Evolutionary conservation across 208 protist genomes (phyloP).

Genomic region (Trypanosoma platydactyli): DNA sequence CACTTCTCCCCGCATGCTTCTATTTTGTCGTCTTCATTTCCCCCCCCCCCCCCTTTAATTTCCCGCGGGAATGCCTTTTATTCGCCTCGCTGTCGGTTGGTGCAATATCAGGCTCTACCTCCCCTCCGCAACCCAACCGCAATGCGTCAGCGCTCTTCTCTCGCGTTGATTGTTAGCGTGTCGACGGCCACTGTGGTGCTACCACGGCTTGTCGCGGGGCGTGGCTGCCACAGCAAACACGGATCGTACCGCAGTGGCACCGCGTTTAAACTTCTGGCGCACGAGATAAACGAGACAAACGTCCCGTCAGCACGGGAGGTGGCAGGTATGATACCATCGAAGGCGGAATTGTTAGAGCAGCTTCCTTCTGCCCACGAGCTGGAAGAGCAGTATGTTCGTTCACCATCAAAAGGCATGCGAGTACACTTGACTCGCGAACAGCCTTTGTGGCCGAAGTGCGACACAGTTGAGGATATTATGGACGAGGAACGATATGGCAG

Average conservation of each 20-base stretch:
- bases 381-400: slow-evolving; percentile 45
- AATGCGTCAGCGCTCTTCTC: too few species aligned
- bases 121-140: too few species aligned
- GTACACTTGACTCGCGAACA: background rate
- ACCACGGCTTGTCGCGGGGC: too few species aligned
- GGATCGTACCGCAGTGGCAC: slow-evolving; percentile 36
- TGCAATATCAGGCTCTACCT: too few species aligned
- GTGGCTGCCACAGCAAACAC: too few species aligned
- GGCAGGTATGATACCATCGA: slow-evolving; percentile 45
- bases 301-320: slow-evolving; percentile 62
- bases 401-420: background rate
- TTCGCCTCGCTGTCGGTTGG: too few species aligned
- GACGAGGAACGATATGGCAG: slow-evolving; percentile 29
- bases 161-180: too few species aligned
- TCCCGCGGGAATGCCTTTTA: too few species aligned
- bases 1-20: too few species aligned
- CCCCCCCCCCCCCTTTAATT: too few species aligned
- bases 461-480: slow-evolving; percentile 31
- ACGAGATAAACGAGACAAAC: slow-evolving; percentile 68
- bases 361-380: slow-evolving; percentile 61
- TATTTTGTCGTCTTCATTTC: too few species aligned
- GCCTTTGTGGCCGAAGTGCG: slow-evolving; percentile 26
- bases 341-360: slow-evolving; percentile 47
- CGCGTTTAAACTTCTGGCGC: slow-evolving; percentile 40
- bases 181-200: too few species aligned